These are phyloP conservation scores for Francoa sonchifolia DNA, from an alignment of 441 rosid genomes.

Conservation along the genomic window DNA sequence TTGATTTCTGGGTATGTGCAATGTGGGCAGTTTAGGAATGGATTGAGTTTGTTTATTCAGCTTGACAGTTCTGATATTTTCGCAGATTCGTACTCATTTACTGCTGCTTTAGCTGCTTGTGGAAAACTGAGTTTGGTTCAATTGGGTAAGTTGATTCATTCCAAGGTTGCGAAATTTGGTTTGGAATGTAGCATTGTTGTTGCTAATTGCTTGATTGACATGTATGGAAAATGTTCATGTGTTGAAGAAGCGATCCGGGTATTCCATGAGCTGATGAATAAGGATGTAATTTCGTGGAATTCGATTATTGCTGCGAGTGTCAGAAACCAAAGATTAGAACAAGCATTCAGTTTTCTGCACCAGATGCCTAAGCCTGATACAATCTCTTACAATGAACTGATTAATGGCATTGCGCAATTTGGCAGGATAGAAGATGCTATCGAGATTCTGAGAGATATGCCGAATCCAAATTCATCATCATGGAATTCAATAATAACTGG, in stretches of 20 bases:
- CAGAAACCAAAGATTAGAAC: conserved; percentile 41
- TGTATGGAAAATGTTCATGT: conserved; percentile 64
- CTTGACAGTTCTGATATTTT: conserved; percentile 35
- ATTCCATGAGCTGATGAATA: conserved; percentile 32
- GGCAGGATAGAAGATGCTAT: conserved; percentile 39
- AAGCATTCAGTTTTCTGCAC: conserved; percentile 33
- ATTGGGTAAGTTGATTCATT: conserved; percentile 45
- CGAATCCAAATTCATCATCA: conserved; percentile 53
- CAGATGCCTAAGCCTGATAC: conserved; percentile 60
- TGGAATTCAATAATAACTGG: conserved; percentile 79
- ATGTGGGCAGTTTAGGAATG: conserved; percentile 33
- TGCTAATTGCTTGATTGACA: conserved; percentile 66
- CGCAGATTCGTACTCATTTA: conserved; percentile 47
- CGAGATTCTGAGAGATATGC: conserved; percentile 32
- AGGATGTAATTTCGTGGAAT: conserved; percentile 74
- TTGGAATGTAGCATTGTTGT: conserved; percentile 29
- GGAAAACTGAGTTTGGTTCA: conserved; percentile 25
- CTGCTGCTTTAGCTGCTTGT: conserved; percentile 53
- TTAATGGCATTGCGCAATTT: conserved; percentile 48
- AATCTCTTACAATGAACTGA: conserved; percentile 62
- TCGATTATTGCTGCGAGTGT: conserved; percentile 59
- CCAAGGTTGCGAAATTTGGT: conserved; percentile 43
- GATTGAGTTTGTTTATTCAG: conserved; percentile 36
- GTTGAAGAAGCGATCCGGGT: conserved; percentile 41
- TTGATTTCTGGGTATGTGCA: conserved; percentile 46